Evolutionary conservation across 345 rosid species (phyloP), one percentile per base, ranked within the genome.

Genomic region (Turritis glabra): DNA sequence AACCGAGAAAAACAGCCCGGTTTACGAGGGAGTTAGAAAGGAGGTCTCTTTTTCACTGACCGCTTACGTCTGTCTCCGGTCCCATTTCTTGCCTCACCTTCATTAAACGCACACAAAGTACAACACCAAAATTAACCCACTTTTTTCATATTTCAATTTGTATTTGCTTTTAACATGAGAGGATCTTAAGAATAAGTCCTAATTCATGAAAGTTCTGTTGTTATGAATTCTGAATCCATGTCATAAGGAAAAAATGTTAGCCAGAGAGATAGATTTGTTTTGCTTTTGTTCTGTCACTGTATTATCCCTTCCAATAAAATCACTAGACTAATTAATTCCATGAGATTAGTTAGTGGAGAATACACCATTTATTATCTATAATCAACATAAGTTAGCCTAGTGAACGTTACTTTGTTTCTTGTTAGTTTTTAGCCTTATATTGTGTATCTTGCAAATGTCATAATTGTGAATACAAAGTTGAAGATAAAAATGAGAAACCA

Each of bases 1-100:
- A 62, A 74, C 71, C 85, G 85, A 82, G 77, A 80, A 77, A 80
- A 77, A 77, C 72, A 73, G 83, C 82, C 85, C 85, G 85, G 62
- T 58, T 80, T 74, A 70, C 85, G 85, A 83, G 80, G 80, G 5
- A 68, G 51, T 13, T 23, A n/a, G 33, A 47, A 46, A 66, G 41
- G 46, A 44, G 53, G 52, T 55, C 80, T 77, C 54, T 56, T 71
- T 71, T 64, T 63, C 76, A 64, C 77, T 77, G 81, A 72, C 81
- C 5, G 77, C 77, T 77, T 77, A 72, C 77, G 80, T 77, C 69
- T 65, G 12, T 70, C 72, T 71, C 52, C 48, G 72, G 67, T 71
- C 80, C 70, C 76, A 76, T 54, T 53, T 53, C 59, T 76, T 60
- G 41, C 50, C 57, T 23, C 61, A 19, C 8, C 70, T 76, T 69